Base-by-base conservation (phyloP, 164 flowering plant genomes). In the Brasenia schreberi region DNA sequence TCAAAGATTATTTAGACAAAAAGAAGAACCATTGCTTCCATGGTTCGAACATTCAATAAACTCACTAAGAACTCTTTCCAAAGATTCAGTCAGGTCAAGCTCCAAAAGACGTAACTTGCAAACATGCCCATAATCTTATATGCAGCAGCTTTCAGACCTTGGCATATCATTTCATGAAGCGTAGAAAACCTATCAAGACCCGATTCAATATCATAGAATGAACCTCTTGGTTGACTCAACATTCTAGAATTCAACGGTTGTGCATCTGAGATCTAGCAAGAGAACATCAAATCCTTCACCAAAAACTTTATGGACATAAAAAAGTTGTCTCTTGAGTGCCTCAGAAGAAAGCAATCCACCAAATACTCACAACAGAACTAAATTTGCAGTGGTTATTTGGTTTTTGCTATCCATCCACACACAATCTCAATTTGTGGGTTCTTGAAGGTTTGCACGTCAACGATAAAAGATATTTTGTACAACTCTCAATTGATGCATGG, bases 361-460 rank as follows among this genome's bases (percentile, higher is more conserved):
- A 56, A 89, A 85, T 59, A 96, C 96, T 96, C 98, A 87, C 68
- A 92, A 62, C 81, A 92, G 86, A 66, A 85, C 78, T 71, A 86
- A 18, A 74, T 82, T 75, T 23, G 77, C 74, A 33, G 77, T 77
- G 71, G 79, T 79, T 27, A 79, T 79, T 71, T 70, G 84, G 71
- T 77, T 77, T 6, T 72, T 58, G 61, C 71, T 75, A 19, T 75
- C 76, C 19, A 77, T 71, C 79, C 77, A 78, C 17, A 81, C 64
- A 23, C 76, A 4, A 45, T 81, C 81, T 43, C 66, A 82, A 61
- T 79, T 75, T 59, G 9, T 19, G 64, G 72, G 71, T 42, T 84
- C 84, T 19, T 68, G 66, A 16, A 69, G 61, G 53, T 56, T 72
- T 42, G 63, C 39, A 52, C 73, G 74, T 72, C 64, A 77, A 1